Evolutionary conservation across 2,329 filamentous ascomycete genomes (phyloP), one percentile per base, ranked within the genome.

Genomic region (Tolypocladium capitatum): DNA sequence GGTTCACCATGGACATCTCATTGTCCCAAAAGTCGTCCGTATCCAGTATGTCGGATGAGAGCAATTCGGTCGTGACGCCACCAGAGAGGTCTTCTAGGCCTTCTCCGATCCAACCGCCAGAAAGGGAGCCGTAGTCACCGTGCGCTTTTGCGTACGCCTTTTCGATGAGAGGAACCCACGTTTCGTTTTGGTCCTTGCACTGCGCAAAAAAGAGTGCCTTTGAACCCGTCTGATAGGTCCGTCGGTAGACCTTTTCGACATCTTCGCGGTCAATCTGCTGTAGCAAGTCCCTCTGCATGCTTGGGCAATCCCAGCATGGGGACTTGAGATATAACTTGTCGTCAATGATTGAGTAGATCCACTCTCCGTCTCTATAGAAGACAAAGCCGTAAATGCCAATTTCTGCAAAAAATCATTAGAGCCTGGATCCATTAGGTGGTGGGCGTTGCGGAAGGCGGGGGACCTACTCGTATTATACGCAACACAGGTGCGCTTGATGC

Each of bases 351-450:
- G 86, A 89, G 56, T 89, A 88, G 48, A 91, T 85, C 89, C 88
- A 95, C 64, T 92, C 86, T 46, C 88, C 88, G 58, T 94, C 88
- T 60, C 87, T 72, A 61, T 84, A 86, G 61, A 94, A 94, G 44
- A 94, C 86, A 58, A 94, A 94, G 1, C 88, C 88, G 58, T 94
- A 94, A 4, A 94, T 88, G 9, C 88, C 87, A 45, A 92, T 81
- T 53, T 63, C 62, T 64, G 41, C 3, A 21, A 6, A 6, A 2
- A 14, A 4, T 28, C 11, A 16, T 27, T 28, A 27, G 24, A 11
- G n/a, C 14, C 18, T 11, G 3, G 7, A 10, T 16, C 4, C 13
- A 16, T 3, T 31, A 7, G 16, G 6, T 11, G 13, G 21, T 3
- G 8, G 11, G 11, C 10, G 14, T n/a, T 16, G 4, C 4, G n/a